Evolutionary conservation across 495 filamentous ascomycete species (phyloP), one percentile per base, ranked within the genome.

Genomic region (Cairneyella variabilis): DNA sequence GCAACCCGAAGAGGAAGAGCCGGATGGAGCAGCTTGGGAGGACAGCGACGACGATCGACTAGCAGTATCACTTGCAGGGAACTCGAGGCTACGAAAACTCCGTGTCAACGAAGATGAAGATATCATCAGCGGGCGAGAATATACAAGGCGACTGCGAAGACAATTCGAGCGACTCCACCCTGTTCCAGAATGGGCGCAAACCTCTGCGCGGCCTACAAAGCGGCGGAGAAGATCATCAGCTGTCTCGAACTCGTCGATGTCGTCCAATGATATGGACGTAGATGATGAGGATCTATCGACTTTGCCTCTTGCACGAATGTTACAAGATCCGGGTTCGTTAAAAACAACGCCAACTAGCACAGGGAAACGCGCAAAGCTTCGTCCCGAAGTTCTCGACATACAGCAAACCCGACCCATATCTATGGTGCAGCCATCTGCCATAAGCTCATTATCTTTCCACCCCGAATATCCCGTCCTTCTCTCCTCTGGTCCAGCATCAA

Each of bases 21-120:
- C 63, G 20, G 68, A 76, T 32, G 50, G 53, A 50, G 71, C 88
- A 10, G 85, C 88, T 12, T 98, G 93, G 93, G 82, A 90, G 58
- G 93, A 98, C 70, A 96, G 91, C 68, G 93, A 97, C 60, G 93
- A 98, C 61, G 93, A 98, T 64, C 80, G 85, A 34, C 71, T 96
- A 45, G 79, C 80, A 17, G 75, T 98, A 41, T 96, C 91, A 3
- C 78, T 98, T 11, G 86, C 86, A 9, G 76, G 82, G 36, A 80
- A 84, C 37, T 76, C 78, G 17, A 78, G 84, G 41, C 69, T 95
- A 61, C 77, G 92, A 41, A 97, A 97, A 66, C 73, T 97, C 42
- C 80, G 93, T 32, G 69, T 79, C 7, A 77, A 81, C 16, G 91
- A 95, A 59, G 76, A 75, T 7, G 93, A 98, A 60, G 95, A 98